phyloP scores from a whole-genome alignment of 768 basidiomycete genomes.

The Boletus rex-veris region DNA sequence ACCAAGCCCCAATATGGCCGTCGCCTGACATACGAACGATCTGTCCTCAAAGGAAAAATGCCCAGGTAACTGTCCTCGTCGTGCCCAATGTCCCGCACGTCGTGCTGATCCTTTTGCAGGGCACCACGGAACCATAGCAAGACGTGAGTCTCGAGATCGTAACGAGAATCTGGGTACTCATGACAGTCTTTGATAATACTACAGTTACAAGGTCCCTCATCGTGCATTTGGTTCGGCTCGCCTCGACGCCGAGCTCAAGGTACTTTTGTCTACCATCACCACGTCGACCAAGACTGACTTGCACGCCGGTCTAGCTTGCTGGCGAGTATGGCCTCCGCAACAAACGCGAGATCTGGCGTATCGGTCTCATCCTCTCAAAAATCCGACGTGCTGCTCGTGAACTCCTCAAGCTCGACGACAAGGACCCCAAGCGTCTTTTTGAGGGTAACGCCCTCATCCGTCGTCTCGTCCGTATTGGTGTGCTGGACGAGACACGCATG shows the following conservation, averaged over 20 bases:
- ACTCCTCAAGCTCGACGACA: slow-evolving; percentile 98
- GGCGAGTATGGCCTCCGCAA: slow-evolving; percentile 99
- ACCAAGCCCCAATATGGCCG: slow-evolving; percentile 34
- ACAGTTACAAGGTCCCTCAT: slow-evolving; percentile 98
- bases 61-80: slow-evolving; percentile 61
- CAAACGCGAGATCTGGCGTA: slow-evolving; percentile 99
- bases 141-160: slow-evolving; percentile 87
- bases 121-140: slow-evolving; percentile 91
- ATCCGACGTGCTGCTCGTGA: slow-evolving; percentile 99
- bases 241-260: slow-evolving; percentile 99
- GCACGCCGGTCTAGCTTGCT: slow-evolving; percentile 64
- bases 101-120: slow-evolving; percentile 45
- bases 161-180: slow-evolving; percentile 64
- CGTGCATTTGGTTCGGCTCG: slow-evolving; percentile 96
- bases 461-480: slow-evolving; percentile 98
- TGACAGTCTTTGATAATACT: slow-evolving; percentile 48
- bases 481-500: slow-evolving; percentile 98
- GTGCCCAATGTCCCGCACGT: background rate
- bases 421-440: slow-evolving; percentile 99
- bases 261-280: slow-evolving; percentile 29
- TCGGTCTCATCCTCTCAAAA: slow-evolving; percentile 96
- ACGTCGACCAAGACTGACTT: background rate
- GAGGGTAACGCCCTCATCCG: slow-evolving; percentile 97
- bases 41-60: slow-evolving; percentile 69
- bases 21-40: slow-evolving; percentile 20